These are phyloP conservation scores for Diplodia scrobiculata DNA, from an alignment of 2,329 filamentous ascomycete species.

Conservation along the genomic window DNA sequence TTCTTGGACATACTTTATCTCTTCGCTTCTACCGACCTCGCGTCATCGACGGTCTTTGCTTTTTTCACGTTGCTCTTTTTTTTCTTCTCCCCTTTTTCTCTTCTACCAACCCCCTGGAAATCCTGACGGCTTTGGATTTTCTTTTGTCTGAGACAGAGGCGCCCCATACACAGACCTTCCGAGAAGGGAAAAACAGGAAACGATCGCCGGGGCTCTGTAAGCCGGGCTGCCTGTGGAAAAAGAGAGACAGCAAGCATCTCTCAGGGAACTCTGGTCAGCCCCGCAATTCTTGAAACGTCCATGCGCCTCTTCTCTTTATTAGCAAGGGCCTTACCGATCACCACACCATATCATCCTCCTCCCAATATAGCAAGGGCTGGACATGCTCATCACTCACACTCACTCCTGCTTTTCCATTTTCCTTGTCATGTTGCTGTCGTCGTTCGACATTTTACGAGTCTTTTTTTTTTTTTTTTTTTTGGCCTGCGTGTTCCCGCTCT, in stretches of 20 bases:
- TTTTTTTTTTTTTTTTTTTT: neutral
- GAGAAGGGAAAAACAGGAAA: neutral
- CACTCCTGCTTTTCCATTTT: neutral
- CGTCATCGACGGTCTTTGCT: neutral
- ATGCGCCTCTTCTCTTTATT: neutral
- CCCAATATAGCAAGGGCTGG: neutral
- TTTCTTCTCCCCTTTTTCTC: neutral
- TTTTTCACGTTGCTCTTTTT: neutral
- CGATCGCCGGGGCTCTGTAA: neutral
- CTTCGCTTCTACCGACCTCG: neutral
- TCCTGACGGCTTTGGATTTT: neutral
- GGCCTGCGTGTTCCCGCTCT: neutral
- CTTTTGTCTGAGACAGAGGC: neutral
- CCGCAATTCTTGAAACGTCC: neutral
- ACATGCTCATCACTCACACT: neutral
- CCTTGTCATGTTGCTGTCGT: neutral
- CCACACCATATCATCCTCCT: neutral
- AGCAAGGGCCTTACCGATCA: neutral
- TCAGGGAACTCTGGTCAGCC: constrained; percentile 1
- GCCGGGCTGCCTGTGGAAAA: neutral
- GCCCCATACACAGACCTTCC: neutral
- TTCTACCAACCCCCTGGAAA: neutral
- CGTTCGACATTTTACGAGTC: neutral
- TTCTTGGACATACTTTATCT: neutral
- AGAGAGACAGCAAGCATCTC: neutral